Evolutionary conservation across 305 asterid genomes (phyloP).

Genomic region (Coffea humblotiana): DNA sequence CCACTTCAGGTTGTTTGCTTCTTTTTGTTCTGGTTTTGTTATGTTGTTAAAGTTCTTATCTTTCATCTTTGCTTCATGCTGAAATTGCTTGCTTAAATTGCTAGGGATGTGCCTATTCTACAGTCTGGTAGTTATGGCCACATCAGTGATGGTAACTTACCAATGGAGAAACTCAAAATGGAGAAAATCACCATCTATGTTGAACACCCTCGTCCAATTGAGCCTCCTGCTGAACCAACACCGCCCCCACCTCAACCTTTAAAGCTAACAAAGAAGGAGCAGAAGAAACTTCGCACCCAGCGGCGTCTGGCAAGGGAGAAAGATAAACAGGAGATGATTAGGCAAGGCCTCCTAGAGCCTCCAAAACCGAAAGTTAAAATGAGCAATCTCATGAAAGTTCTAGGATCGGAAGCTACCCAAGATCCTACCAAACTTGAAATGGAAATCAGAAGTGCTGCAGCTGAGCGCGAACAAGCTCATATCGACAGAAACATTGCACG

Average conservation of each 20-base stretch:
- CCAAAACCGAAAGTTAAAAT: conserved; percentile 90
- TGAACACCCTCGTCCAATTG: conserved; percentile 91
- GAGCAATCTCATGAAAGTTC: conserved; percentile 97
- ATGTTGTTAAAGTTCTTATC: neutral
- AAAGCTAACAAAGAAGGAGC: conserved; percentile 89
- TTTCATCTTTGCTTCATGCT: neutral
- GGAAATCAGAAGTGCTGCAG: conserved; percentile 96
- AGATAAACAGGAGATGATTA: conserved; percentile 91
- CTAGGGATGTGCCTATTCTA: conserved; percentile 80
- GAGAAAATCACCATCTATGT: conserved; percentile 79
- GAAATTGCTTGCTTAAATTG: conserved; percentile 14
- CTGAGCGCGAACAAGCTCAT: conserved; percentile 98
- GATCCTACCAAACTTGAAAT: conserved; percentile 91
- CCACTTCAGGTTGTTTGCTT: neutral
- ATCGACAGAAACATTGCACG: conserved; percentile 82
- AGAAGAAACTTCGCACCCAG: conserved; percentile 93
- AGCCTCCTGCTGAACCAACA: conserved; percentile 83
- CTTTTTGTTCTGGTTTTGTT: neutral
- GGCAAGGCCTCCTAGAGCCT: conserved; percentile 84
- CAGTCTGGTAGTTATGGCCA: conserved; percentile 59
- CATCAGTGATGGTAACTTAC: conserved; percentile 39
- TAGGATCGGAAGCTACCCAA: conserved; percentile 96
- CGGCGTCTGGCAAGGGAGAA: conserved; percentile 78
- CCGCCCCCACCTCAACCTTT: conserved; percentile 98
- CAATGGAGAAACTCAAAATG: conserved; percentile 51